These are phyloP conservation scores for Backusella mclennaniae DNA, from an alignment of 192 early-diverging fungal genomes.

Conservation along the genomic window DNA sequence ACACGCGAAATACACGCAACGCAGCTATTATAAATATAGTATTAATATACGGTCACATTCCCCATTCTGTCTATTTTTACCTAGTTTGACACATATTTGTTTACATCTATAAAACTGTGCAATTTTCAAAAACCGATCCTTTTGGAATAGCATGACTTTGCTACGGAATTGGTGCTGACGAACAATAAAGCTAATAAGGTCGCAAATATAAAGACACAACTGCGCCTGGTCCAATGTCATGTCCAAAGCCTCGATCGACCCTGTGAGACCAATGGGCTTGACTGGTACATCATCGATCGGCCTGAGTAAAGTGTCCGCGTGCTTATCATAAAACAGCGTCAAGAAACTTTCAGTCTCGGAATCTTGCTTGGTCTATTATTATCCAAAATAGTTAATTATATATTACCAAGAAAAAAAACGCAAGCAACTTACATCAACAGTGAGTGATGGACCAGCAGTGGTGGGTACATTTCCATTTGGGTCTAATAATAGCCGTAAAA, in stretches of 20 bases:
- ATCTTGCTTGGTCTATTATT: constrained; percentile 33
- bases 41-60: not conserved
- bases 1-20: constrained; percentile 74
- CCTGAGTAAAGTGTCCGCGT: constrained; percentile 56
- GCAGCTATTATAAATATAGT: constrained; percentile 54
- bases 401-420: not conserved
- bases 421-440: constrained; percentile 29
- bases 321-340: constrained; percentile 72
- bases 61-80: constrained; percentile 36
- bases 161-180: constrained; percentile 71
- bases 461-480: constrained; percentile 27
- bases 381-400: constrained; percentile 2
- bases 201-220: constrained; percentile 63
- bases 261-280: constrained; percentile 28
- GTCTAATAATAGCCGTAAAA: constrained; percentile 77
- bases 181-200: constrained; percentile 75
- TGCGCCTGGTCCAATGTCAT: constrained; percentile 37
- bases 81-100: constrained; percentile 66
- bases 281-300: constrained; percentile 56
- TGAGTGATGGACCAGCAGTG: constrained; percentile 24
- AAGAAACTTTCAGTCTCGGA: constrained; percentile 76
- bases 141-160: constrained; percentile 74
- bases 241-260: constrained; percentile 8
- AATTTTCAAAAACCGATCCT: constrained; percentile 59
- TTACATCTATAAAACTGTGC: constrained; percentile 64